phyloP scores from a whole-genome alignment of 257 asterid species.

The Petunia secreta region DNA sequence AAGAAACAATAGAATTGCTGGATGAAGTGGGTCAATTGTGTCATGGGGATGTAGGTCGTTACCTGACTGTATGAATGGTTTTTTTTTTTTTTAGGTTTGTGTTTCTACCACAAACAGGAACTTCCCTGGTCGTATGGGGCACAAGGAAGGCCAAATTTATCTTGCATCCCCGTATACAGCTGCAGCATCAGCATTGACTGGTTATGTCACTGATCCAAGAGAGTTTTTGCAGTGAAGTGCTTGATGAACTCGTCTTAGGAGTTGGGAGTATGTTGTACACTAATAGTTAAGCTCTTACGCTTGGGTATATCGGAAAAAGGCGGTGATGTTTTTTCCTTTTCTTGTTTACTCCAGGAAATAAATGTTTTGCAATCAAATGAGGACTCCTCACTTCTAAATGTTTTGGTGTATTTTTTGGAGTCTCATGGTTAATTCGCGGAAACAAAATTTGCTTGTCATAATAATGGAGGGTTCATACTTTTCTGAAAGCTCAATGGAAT shows the following conservation, averaged over 20 bases:
- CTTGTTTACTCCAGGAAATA: background rate
- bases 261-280: conserved; percentile 10
- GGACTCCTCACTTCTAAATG: background rate
- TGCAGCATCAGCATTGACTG: conserved; percentile 95
- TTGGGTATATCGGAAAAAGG: background rate
- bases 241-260: conserved; percentile 20
- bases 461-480: too few relatives aligned
- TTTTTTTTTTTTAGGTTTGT: conserved; percentile 58
- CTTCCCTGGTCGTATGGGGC: conserved; percentile 98
- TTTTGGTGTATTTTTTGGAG: background rate
- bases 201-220: conserved; percentile 93
- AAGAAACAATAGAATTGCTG: background rate
- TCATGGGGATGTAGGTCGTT: background rate
- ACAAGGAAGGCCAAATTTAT: conserved; percentile 93
- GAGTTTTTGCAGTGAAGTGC: conserved; percentile 69
- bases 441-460: background rate
- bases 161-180: conserved; percentile 99
- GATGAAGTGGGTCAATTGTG: background rate
- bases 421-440: background rate
- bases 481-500: too few relatives aligned
- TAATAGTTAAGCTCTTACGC: conserved; percentile 1
- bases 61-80: background rate
- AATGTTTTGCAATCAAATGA: background rate
- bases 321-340: background rate
- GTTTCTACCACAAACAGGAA: conserved; percentile 92